Evolutionary conservation across 2,329 filamentous ascomycete species (phyloP), one percentile per base, ranked within the genome.

Genomic region (Amylocarpus encephaloides): DNA sequence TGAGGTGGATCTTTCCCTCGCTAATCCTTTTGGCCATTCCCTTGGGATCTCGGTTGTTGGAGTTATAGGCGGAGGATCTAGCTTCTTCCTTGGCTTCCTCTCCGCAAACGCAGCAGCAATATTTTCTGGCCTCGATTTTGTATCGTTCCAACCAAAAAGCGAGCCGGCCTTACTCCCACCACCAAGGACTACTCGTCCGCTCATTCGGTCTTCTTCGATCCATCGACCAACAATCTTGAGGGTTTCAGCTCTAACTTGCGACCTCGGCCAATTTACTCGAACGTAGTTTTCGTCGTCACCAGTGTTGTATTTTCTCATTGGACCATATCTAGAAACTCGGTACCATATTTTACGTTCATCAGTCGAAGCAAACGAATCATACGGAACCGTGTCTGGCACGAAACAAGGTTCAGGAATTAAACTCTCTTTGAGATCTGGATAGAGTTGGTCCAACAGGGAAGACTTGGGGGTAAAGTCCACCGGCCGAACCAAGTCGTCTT

Each of bases 341-440:
- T 85, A 83, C 82, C 82, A 86, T 6, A 73, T 72, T 59, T 79
- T 83, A 43, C 82, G 78, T 64, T 85, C 75, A 2, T 76, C 75
- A 3, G 76, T 73, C 2, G 72, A 70, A 4, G 69, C 68, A 52
- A 82, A 82, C 26, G 70, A 76, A 61, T 83, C 78, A 29, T 58
- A 46, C 36, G 60, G 60, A 16, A 62, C 39, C 19, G 44, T 56
- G 47, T 65, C 63, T 9, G 59, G 50, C 40, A 64, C 56, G 36
- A 63, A 63, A 7, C 57, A 41, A 29, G 48, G 61, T 33, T 67
- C 63, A 29, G 51, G 35, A 11, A 55, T 36, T 13, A 53, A 15
- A 3, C 57, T 49, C 2, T 50, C 39, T 18, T 57, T 48, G 26
- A 51, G 34, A 38, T 57, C 49, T 16, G 63, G 54, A 41, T 60